Evolutionary conservation across 192 early-diverging fungal genomes (phyloP), one percentile per base, ranked within the genome.

Genomic region (Coemansia sp.): DNA sequence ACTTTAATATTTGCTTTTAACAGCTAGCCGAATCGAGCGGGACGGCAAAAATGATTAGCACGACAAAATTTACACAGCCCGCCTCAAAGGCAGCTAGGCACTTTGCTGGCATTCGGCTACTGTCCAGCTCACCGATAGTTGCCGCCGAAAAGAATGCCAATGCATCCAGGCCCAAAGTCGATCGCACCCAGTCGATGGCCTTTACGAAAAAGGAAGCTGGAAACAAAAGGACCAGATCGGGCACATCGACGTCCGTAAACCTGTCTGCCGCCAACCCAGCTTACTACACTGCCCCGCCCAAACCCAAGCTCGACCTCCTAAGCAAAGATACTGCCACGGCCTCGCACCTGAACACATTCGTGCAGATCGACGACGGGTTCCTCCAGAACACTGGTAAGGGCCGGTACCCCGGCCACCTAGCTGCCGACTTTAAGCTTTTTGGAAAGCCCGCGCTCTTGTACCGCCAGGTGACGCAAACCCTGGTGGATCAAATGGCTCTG

Each of bases 381-480:
- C 39, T 84, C 62, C 29, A 68, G 41, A 61, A 64, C n/a, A 58
- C 80, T 18, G 82, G 78, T 64, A 64, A 64, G 44, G 75, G 58
- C 8, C 62, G 40, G 16, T 72, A 34, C 39, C 82, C 82, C 6
- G 82, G 82, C 13, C 53, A 64, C 46, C 64, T 84, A 27, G 75
- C 58, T 6, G 53, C 36, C 12, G 82, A 80, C 41, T 84, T 84
- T 36, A 74, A 69, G 72, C 71, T 84, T 16, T 80, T 84, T 69
- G 78, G 78, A 4, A 65, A 40, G 38, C 68, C 77, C 13, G 82
- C 82, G 41, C 64, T 84, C 60, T 52, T 84, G 34, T 80, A 84
- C 66, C 82, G 82, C 69, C 16, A 66, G 24, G 13, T 39, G 29
- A 80, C 82, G 16, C 69, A 80, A 33, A 12, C 53, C 16, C 69